Conservation (phyloP, 768 basidiomycete species). For the Rhizopogon rudus region DNA sequence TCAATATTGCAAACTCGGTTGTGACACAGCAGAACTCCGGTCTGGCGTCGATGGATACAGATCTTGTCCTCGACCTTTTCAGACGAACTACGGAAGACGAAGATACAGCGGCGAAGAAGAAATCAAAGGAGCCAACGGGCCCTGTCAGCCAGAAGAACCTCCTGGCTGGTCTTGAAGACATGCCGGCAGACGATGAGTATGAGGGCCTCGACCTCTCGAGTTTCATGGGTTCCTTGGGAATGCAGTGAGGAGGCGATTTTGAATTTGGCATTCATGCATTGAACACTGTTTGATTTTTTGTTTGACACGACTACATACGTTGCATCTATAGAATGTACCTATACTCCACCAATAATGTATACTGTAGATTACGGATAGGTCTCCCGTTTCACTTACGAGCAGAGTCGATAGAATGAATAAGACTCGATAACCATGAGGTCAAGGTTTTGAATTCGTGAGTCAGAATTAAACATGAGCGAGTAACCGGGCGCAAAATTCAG, state of each 20-base stretch:
- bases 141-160: constrained; percentile 76
- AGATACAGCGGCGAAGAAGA: constrained; percentile 50
- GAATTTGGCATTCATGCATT: constrained; percentile 11
- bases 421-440: no score
- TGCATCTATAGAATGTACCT: constrained; percentile 28
- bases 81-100: constrained; percentile 71
- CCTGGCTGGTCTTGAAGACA: constrained; percentile 84
- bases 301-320: constrained; percentile 22
- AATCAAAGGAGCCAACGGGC: constrained; percentile 48
- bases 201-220: constrained; percentile 78
- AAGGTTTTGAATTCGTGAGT: no score
- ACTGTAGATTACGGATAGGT: constrained; percentile 19
- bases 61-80: constrained; percentile 94
- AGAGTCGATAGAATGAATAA: no score
- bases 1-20: constrained; percentile 95
- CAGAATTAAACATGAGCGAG: no score
- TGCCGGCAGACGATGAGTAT: constrained; percentile 92
- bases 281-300: constrained; percentile 8
- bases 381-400: not conserved
- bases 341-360: constrained; percentile 29
- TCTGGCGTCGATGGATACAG: constrained; percentile 93
- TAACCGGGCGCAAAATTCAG: no score
- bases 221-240: constrained; percentile 83
- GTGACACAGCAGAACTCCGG: constrained; percentile 98
- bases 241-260: constrained; percentile 25